Evolutionary conservation across 2,329 filamentous ascomycete genomes (phyloP), one percentile per base, ranked within the genome.

Genomic region (Fusarium mexicanum): DNA sequence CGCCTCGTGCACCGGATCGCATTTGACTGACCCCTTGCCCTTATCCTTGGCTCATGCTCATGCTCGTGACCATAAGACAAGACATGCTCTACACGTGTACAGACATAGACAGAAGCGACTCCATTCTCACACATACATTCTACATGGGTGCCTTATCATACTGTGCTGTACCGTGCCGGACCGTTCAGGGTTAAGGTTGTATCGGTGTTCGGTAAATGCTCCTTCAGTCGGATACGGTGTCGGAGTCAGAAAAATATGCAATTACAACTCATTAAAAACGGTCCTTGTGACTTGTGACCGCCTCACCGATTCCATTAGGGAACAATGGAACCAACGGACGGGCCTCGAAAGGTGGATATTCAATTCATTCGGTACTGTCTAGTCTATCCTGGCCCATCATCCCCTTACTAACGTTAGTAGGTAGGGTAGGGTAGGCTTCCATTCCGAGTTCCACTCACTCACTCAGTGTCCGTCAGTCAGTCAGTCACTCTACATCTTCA

Each of bases 381-480:
- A 58, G 33, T 62, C 40, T 69, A 65, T 68, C 51, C 62, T 47
- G 29, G 64, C 41, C 35, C 46, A n/a, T 48, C 26, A 35, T 51
- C 58, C 61, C 40, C 57, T 43, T 48, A 62, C 64, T 53, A 58
- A n/a, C 26, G 46, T 48, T 48, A 48, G 26, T 48, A 48, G 46
- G 26, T 48, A 48, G 46, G 46, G 44, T 69, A 41, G 11, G 20
- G 51, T 41, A 66, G 72, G 55, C 72, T 74, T 72, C 58, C 63
- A 68, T 68, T 43, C 69, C 69, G 72, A 73, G 72, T 75, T 73
- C 72, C 72, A 73, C 72, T 31, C 57, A 65, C 50, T 50, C 72
- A 73, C 72, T 48, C 38, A 60, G 29, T 38, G 46, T 53, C 61
- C 35, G 60, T 55, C 48, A 65, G 43, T 72, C 67, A 61, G 60